Percentiles rank a stretch among this genome's conserved stretches.
phyloP scores from a whole-genome alignment of 2,329 filamentous ascomycete species.

The Cercospora sp. region DNA sequence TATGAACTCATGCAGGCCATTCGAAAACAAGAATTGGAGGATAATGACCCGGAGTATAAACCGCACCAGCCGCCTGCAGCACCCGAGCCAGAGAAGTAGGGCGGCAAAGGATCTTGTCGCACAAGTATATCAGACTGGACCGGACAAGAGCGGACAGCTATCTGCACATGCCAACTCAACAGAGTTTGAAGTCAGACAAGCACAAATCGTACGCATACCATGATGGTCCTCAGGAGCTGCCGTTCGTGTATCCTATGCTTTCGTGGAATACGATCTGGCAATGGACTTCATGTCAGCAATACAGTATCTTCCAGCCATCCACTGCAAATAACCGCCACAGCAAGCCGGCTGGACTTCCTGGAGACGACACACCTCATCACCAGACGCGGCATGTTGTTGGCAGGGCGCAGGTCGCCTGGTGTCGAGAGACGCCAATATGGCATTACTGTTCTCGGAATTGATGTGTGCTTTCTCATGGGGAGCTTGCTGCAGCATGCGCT shows the following conservation, averaged over 20 bases:
- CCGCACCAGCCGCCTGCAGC: slow-evolving; percentile 24
- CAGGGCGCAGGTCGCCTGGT: background rate
- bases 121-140: background rate
- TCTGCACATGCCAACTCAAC: background rate
- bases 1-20: slow-evolving; percentile 94
- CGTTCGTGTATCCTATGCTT: background rate
- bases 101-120: background rate
- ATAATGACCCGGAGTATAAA: slow-evolving; percentile 44
- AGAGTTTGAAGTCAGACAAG: background rate
- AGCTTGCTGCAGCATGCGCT: background rate
- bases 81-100: slow-evolving; percentile 15
- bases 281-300: background rate
- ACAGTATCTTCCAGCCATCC: background rate
- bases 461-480: background rate
- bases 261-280: background rate
- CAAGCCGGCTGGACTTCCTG: background rate
- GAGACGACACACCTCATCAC: background rate
- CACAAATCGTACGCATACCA: background rate
- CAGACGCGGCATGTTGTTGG: too few relatives aligned
- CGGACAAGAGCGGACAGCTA: background rate
- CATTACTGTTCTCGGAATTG: background rate
- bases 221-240: background rate
- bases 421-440: background rate
- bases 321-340: background rate
- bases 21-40: slow-evolving; percentile 52